Conservation (phyloP, 176 grass and related monocot species). For the Cenchrus americanus region DNA sequence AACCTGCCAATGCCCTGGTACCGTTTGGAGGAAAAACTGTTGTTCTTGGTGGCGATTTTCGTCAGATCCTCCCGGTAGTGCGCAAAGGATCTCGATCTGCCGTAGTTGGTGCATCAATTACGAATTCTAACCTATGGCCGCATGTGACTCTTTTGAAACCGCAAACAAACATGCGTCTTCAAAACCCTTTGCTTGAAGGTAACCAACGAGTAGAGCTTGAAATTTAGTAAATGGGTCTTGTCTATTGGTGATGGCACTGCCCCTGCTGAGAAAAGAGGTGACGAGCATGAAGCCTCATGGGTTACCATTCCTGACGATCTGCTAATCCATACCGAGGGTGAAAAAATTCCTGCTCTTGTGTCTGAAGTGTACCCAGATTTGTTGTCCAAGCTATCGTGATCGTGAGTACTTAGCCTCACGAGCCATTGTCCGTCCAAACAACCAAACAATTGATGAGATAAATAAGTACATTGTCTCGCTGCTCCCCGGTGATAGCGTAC, state of each 20-base stretch:
- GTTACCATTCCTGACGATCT: neutral
- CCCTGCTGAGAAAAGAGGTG: rapidly evolving
- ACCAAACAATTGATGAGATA: neutral
- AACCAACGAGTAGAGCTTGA: neutral
- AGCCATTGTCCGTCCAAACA: neutral
- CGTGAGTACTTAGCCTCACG: neutral
- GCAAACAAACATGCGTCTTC: neutral
- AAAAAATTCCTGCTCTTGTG: neutral
- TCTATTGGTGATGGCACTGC: neutral
- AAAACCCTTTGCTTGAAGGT: neutral
- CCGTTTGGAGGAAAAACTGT: neutral
- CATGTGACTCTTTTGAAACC: neutral
- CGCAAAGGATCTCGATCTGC: neutral
- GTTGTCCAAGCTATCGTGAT: neutral
- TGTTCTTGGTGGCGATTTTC: constrained; percentile 26
- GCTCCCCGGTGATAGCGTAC: neutral
- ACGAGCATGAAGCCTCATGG: neutral
- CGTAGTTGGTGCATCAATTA: neutral
- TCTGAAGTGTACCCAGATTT: neutral
- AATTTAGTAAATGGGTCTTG: neutral
- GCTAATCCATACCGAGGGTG: neutral
- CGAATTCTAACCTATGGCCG: neutral
- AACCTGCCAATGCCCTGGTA: too few relatives aligned
- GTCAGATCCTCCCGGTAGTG: neutral
- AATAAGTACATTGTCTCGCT: neutral